Base-by-base conservation (phyloP, 176 grass and related monocot genomes). In the Cymbopogon citratus region DNA sequence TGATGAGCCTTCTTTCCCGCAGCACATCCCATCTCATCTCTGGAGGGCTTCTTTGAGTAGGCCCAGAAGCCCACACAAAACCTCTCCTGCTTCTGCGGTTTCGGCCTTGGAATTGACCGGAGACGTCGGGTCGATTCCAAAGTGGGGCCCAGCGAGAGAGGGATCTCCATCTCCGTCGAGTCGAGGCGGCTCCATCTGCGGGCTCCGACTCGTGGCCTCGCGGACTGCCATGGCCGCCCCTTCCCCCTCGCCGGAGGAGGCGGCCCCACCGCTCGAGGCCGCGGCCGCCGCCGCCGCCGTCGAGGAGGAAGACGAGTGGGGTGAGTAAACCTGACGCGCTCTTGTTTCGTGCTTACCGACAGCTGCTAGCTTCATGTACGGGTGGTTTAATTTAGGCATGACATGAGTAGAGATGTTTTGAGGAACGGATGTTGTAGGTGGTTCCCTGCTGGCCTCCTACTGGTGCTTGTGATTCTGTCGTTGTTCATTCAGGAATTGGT, bases 221-320 rank as follows among this genome's bases (percentile, higher is more conserved):
- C 51, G 15, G 31, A 8, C 18, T 11, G 14, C 41, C 56, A 85
- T 85, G 84, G 84, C 76, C 56, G 31, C 76, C 34, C 61, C 68
- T 63, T 49, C 15, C 57, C 56, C 67, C 6, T 41, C 31, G 54
- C 41, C 57, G 41, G 67, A 9, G 31, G 43, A 73, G 34, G 41
- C 67, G 13, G 24, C 12, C 56, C 41, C 43, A 12, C 54, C 41
- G 3, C 43, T 27, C 14, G 49, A 70, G 24, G 60, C 13, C 59
- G 6, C 75, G 26, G 64, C 38, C 64, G 60, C 40, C 2, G 10
- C 9, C 43, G 38, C 7, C 48, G 80, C 23, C 39, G n/a, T n/a
- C n/a, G 31, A 33, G 31, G 81, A 67, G 14, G 75, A 80, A 5
- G 76, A 73, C 41, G 75, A 86, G 43, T 86, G 84, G 76, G 84